Conservation (phyloP, 306 rosid species). For the Dryas alaskensis region DNA sequence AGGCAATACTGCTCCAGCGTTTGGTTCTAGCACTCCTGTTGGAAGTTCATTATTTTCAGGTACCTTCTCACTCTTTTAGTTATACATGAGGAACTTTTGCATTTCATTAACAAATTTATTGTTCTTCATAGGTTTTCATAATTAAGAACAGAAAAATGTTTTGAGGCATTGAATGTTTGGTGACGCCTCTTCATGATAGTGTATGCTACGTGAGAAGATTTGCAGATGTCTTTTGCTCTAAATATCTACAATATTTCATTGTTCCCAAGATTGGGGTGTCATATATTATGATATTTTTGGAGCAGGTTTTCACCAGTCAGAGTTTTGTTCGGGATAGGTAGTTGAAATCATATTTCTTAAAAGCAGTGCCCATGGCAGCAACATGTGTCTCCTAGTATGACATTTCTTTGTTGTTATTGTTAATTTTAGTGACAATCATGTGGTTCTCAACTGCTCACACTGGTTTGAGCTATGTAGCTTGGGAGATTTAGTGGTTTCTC, state of each 20-base stretch:
- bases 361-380: background rate
- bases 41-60: conserved; percentile 78
- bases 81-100: background rate
- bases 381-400: background rate
- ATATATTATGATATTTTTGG: background rate
- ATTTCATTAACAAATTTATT: background rate
- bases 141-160: background rate
- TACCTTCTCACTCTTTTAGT: conserved; percentile 33
- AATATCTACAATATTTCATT: background rate
- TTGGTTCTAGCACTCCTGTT: conserved; percentile 51
- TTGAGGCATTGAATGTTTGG: background rate
- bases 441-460: background rate
- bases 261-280: background rate
- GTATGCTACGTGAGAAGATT: background rate
- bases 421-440: background rate
- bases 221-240: background rate
- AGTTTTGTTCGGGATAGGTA: background rate
- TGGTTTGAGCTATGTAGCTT: background rate
- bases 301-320: background rate
- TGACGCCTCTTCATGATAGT: background rate
- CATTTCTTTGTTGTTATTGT: background rate
- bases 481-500: background rate
- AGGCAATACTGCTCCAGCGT: conserved; percentile 47
- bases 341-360: background rate
- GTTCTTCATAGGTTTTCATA: background rate